Base-by-base conservation (phyloP, 2,329 filamentous ascomycete species). In the Ustulina deusta region DNA sequence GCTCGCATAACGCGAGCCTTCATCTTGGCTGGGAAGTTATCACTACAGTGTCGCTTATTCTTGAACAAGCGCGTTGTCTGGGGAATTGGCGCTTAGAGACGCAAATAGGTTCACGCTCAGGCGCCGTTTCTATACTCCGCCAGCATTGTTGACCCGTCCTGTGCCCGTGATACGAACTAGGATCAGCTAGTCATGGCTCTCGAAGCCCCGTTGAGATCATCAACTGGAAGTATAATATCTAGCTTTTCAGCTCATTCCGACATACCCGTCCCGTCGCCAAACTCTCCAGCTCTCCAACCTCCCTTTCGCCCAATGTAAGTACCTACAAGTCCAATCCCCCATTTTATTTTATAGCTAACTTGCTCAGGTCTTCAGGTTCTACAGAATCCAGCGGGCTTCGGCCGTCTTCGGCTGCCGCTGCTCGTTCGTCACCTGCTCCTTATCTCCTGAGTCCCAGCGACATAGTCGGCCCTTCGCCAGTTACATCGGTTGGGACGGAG, bases 401-500 rank as follows among this genome's bases (percentile, higher is more conserved):
- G 66, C 86, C 87, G 32, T 80, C 80, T 69, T 85, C 85, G 34
- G 82, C 82, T 62, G 79, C 83, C 58, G 79, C 83, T 66, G 59
- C 68, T 22, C 86, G 83, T 61, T 85, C 87, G 29, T 80, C 80
- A 71, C 85, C 86, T 46, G 83, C 81, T 74, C 80, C 82, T 36
- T 83, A 91, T 83, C 73, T 89, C 38, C 81, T 88, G 79, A 86
- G 89, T 80, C 85, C 91, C 69, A 90, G 86, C 76, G 89, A 91
- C 73, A 87, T 90, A 72, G 90, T 94, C 61, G 92, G 93, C 46
- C 93, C 93, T 10, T 95, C 93, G 20, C 93, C 93, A 7, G 92
- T 95, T 27, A 94, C 93, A 58, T 96, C 93, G 44, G 94, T 92
- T 77, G 92, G 92, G 66, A 96, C 93, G 27, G 91, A 91, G 74